Percentiles rank a stretch among this genome's conserved stretches.
Conservation (phyloP, 139 green algal genomes). For the Closterium sp. region DNA sequence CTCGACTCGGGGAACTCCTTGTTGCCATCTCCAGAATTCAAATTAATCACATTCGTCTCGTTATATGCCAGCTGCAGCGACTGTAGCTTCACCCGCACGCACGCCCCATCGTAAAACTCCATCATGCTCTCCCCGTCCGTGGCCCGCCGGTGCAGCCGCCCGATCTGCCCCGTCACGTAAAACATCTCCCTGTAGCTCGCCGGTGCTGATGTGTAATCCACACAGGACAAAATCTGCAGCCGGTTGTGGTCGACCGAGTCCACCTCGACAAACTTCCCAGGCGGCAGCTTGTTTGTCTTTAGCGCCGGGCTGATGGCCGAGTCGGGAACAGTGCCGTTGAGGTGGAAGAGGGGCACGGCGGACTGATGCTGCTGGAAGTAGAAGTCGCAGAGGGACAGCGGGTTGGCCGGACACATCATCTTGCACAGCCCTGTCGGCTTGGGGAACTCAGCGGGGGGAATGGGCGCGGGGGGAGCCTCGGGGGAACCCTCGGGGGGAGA, state of each 20-base stretch:
- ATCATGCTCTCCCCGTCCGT: neutral
- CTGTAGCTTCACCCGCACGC: neutral
- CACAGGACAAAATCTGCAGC: neutral
- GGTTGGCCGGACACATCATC: neutral
- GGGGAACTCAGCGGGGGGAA: neutral
- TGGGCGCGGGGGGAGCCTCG: neutral
- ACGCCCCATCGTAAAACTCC: neutral
- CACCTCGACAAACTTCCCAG: neutral
- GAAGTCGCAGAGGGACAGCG: neutral
- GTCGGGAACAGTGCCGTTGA: neutral
- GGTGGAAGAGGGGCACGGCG: neutral
- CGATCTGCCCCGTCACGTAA: neutral
- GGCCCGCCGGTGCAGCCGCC: neutral
- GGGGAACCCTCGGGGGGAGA: neutral
- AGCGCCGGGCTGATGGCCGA: neutral
- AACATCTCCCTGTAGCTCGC: neutral
- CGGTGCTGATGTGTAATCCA: neutral
- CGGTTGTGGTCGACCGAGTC: neutral
- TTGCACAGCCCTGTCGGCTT: neutral
- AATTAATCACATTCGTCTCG: neutral
- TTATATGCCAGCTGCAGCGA: neutral
- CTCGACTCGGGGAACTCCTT: neutral
- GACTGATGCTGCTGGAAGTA: neutral
- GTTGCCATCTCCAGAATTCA: neutral
- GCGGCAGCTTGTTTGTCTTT: neutral